Conservation (phyloP, 176 grass and related monocot genomes). For the Aegilops speltoides region DNA sequence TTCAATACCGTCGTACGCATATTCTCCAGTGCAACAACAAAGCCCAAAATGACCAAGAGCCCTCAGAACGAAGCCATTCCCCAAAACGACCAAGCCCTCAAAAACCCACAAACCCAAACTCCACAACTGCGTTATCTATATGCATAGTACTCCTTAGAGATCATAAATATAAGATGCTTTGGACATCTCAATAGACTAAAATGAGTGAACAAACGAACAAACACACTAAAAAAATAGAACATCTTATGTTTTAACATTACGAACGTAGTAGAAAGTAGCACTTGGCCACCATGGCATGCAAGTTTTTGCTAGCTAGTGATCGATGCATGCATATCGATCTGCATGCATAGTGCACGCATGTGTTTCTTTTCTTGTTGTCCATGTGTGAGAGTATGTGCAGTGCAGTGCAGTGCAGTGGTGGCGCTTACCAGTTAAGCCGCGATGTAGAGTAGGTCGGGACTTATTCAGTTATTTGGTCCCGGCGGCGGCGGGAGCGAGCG, state of each 20-base stretch:
- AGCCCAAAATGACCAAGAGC: background rate
- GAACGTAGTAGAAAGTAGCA: too few species aligned
- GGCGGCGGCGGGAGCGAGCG: background rate
- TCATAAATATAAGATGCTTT: too few species aligned
- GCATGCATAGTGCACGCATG: too few species aligned
- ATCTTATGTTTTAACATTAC: too few species aligned
- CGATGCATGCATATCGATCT: too few species aligned
- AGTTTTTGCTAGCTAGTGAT: too few species aligned
- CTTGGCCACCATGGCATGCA: too few species aligned
- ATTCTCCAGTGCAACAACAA: constrained; percentile 25
- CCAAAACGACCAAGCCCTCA: background rate
- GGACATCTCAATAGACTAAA: too few species aligned
- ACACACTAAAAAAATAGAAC: too few species aligned
- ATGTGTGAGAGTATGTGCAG: background rate
- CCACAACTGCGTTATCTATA: too few species aligned
- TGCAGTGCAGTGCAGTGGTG: background rate
- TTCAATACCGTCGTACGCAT: constrained; percentile 51
- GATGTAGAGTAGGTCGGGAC: constrained; percentile 32
- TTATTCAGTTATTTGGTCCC: constrained; percentile 38
- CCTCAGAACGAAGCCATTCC: background rate
- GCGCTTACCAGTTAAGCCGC: constrained; percentile 4
- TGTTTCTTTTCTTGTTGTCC: background rate
- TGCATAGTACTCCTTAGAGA: too few species aligned
- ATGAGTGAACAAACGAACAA: too few species aligned
- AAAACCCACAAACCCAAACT: background rate